These are phyloP conservation scores for Tulasnella sp. DNA, from an alignment of 768 basidiomycete species.

Conservation along the genomic window DNA sequence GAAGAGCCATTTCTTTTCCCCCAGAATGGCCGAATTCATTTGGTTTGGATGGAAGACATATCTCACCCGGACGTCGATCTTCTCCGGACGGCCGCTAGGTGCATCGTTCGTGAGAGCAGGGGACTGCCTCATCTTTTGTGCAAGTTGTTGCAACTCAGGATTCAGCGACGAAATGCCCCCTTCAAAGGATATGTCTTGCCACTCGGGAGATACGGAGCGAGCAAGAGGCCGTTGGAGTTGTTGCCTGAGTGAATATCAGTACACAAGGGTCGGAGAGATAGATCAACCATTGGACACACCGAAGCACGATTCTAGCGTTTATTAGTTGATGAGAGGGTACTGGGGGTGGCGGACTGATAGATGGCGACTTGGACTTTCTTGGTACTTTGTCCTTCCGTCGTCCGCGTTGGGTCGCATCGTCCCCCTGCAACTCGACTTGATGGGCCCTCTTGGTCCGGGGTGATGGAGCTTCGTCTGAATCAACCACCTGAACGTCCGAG, in stretches of 20 bases:
- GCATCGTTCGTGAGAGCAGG: background rate
- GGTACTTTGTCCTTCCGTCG: too few relatives aligned
- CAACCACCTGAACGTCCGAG: background rate
- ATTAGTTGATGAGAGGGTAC: too few relatives aligned
- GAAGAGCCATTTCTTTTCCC: background rate
- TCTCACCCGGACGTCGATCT: background rate
- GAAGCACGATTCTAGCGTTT: too few relatives aligned
- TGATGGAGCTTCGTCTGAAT: constrained; percentile 3
- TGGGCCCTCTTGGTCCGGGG: constrained; percentile 5
- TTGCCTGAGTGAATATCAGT: too few relatives aligned
- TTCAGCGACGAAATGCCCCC: background rate
- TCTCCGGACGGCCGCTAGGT: background rate
- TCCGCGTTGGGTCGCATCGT: too few relatives aligned
- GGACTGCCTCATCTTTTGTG: background rate
- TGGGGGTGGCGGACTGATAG: too few relatives aligned
- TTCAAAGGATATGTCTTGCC: too few relatives aligned
- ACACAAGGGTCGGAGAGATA: too few relatives aligned
- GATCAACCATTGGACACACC: too few relatives aligned
- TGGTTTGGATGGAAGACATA: background rate
- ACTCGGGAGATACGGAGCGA: background rate
- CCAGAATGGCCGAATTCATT: background rate
- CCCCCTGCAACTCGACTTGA: too few relatives aligned
- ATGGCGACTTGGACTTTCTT: too few relatives aligned
- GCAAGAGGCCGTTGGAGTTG: too few relatives aligned
- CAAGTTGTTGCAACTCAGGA: constrained; percentile 5